A percentile compares a stretch with the other conserved stretches of the same genome.
Evolutionary conservation across 2,329 filamentous ascomycete genomes (phyloP).

Genomic region (Talaromyces sp.): DNA sequence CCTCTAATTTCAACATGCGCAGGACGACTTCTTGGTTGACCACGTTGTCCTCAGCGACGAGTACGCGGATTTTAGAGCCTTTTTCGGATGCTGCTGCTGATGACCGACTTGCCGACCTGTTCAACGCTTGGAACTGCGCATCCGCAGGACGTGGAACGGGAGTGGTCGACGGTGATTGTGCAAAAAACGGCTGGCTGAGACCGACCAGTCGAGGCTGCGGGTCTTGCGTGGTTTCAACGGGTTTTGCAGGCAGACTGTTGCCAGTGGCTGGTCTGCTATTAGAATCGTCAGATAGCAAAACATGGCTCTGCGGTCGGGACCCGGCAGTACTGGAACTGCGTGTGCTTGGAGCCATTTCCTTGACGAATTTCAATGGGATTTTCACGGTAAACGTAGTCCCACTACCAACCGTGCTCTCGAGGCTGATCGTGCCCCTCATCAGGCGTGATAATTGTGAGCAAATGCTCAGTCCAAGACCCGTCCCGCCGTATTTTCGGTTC

Average conservation of each 20-base stretch:
- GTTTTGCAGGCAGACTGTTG: conserved; percentile 25
- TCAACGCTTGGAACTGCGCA: conserved; percentile 22
- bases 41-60: conserved; percentile 78
- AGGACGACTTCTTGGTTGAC: conserved; percentile 59
- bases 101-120: conserved; percentile 42
- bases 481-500: conserved; percentile 86
- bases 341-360: conserved; percentile 53
- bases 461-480: conserved; percentile 81
- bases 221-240: conserved; percentile 52
- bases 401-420: conserved; percentile 66
- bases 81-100: conserved; percentile 55
- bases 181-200: conserved; percentile 77
- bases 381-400: conserved; percentile 79
- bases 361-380: conserved; percentile 73
- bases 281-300: conserved; percentile 22
- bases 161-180: background rate
- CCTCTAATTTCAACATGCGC: conserved; percentile 54
- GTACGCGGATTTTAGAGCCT: conserved; percentile 64
- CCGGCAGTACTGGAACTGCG: conserved; percentile 21
- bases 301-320: conserved; percentile 25
- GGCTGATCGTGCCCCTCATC: conserved; percentile 72
- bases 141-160: background rate
- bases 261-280: conserved; percentile 16
- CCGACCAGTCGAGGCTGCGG: conserved; percentile 75
- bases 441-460: conserved; percentile 78